phyloP scores from a whole-genome alignment of 345 rosid species.

The Heritiera fomes region DNA sequence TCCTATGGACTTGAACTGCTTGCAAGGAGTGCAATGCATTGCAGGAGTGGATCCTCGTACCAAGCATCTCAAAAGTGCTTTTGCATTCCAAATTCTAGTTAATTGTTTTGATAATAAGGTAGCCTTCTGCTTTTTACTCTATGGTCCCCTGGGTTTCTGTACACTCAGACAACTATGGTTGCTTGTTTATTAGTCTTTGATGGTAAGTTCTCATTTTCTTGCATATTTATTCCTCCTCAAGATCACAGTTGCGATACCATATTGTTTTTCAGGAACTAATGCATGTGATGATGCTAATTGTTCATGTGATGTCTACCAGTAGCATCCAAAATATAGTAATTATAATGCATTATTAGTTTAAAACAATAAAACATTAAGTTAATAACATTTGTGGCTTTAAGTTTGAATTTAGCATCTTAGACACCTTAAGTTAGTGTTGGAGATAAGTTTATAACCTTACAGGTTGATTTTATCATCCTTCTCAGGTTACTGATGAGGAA shows the following conservation, averaged over 20 bases:
- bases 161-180: neutral
- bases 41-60: slow-evolving; percentile 53
- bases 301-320: too few species aligned
- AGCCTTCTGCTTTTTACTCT: slow-evolving; percentile 11
- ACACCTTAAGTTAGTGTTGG: neutral
- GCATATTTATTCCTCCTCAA: neutral
- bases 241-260: neutral
- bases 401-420: too few species aligned
- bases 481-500: slow-evolving; percentile 63
- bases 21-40: slow-evolving; percentile 70
- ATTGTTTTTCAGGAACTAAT: neutral
- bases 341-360: neutral
- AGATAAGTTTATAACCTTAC: slow-evolving; percentile 5
- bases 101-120: slow-evolving; percentile 63
- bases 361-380: too few species aligned
- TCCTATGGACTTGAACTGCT: slow-evolving; percentile 75
- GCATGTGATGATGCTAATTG: too few species aligned
- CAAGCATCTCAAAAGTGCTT: slow-evolving; percentile 61
- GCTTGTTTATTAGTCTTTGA: neutral
- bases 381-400: too few species aligned
- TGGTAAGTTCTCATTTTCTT: slow-evolving; percentile 4
- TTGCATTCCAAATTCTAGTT: slow-evolving; percentile 60
- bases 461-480: slow-evolving; percentile 19
- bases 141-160: neutral
- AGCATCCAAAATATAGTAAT: neutral